Base-by-base conservation (phyloP, 495 filamentous ascomycete genomes). In the Daldinia grandis region DNA sequence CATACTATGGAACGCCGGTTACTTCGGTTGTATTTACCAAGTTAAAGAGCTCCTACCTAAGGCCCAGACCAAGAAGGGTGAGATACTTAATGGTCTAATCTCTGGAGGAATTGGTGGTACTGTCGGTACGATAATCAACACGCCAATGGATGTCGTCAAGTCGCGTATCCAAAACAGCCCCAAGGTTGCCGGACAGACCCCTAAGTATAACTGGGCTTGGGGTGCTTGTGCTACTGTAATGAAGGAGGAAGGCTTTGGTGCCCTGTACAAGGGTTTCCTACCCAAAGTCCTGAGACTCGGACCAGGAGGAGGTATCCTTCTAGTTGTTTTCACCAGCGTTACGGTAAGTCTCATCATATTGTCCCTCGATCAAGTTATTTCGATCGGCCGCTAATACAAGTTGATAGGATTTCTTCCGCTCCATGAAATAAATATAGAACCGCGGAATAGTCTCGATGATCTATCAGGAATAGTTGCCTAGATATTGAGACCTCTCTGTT, bases 161-260 rank as follows among this genome's bases (percentile, higher is more conserved):
- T 94, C 91, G 30, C 90, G 95, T 28, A 98, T 99, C 75, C 95
- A 99, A 80, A 98, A 98, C 83, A 92, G 85, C 58, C 83, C 91
- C 72, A 94, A 91, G 81, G 83, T 97, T 21, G 78, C 91, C 49
- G 96, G 95, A 17, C 82, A 87, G 55, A 80, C 87, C 19, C 92
- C 91, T 69, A 99, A 98, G 86, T 99, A 99, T 82, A 97, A 97
- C 85, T 99, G 95, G 95, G 96, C 95, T 15, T 96, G 89, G 86
- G 92, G 92, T 35, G 89, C 92, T 44, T 82, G 97, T 17, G 91
- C 85, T 17, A 92, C 91, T 17, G 92, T 99, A 50, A 89, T 93
- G 81, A 93, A 87, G 82, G 95, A 99, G 83, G 95, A 99, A 77
- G 95, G 95, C 10, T 95, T 97, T 75, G 82, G 78, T 15, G 95